Evolutionary conservation across 495 filamentous ascomycete genomes (phyloP).

Genomic region (Aspergillus ostianus): DNA sequence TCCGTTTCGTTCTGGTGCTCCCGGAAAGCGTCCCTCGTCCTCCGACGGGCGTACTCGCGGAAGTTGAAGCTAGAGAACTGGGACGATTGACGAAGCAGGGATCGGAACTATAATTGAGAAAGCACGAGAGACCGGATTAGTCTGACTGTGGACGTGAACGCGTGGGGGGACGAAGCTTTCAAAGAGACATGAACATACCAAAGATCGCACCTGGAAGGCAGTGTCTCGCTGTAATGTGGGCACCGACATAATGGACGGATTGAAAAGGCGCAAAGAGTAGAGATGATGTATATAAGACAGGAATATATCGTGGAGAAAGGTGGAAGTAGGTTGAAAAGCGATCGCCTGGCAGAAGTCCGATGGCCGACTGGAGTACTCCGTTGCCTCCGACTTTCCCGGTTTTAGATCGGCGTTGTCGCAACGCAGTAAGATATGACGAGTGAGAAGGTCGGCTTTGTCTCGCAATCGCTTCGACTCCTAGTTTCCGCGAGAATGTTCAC

Average conservation of each 20-base stretch:
- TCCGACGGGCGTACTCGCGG: conserved; percentile 89
- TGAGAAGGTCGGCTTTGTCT: not conserved
- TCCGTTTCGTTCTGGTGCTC: conserved; percentile 66
- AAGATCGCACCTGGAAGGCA: conserved; percentile 68
- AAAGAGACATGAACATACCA: conserved; percentile 49
- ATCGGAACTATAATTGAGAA: conserved; percentile 68
- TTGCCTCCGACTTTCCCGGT: not conserved
- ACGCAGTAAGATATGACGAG: not conserved
- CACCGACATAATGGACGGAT: conserved; percentile 42
- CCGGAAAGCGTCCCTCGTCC: conserved; percentile 84
- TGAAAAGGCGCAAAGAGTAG: conserved; percentile 24
- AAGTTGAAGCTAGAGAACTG: conserved; percentile 96
- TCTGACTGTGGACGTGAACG: not conserved
- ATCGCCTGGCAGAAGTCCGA: not conserved
- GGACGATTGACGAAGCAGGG: conserved; percentile 78
- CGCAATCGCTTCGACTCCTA: too few relatives aligned
- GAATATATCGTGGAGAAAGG: not conserved
- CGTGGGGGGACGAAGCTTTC: not conserved
- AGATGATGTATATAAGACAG: conserved; percentile 31
- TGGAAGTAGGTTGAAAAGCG: conserved; percentile 5
- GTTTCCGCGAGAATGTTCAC: too few relatives aligned
- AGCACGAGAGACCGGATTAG: not conserved
- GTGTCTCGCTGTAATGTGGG: conserved; percentile 58
- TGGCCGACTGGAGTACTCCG: not conserved
- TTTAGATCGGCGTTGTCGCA: not conserved